These are phyloP conservation scores for Pleurotus platypus DNA, from an alignment of 768 basidiomycete species.

Conservation along the genomic window DNA sequence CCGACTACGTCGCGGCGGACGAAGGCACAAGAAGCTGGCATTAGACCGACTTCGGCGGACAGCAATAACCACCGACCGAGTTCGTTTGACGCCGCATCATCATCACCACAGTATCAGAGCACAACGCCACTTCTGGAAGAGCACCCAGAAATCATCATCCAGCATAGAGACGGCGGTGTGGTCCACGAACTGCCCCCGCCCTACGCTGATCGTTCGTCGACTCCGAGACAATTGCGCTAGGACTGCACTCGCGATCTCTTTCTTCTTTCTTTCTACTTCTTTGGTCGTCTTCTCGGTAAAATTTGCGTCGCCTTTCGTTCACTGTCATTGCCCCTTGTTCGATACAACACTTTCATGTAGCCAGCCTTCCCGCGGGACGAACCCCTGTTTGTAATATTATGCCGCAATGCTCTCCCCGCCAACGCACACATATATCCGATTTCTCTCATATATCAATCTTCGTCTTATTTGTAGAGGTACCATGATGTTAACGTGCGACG, in stretches of 20 bases:
- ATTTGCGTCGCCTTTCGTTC: no score
- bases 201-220: constrained; percentile 22
- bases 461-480: constrained; percentile 3
- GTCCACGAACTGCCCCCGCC: constrained; percentile 40
- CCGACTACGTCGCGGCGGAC: constrained; percentile 12
- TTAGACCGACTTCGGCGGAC: constrained; percentile 3
- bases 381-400: no score
- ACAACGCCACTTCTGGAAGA: neutral
- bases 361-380: no score
- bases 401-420: neutral
- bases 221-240: neutral
- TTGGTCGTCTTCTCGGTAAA: neutral
- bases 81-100: neutral
- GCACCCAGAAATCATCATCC: constrained; percentile 31
- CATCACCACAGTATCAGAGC: neutral
- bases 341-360: no score
- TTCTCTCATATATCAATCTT: constrained; percentile 1
- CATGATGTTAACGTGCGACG: neutral
- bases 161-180: constrained; percentile 33
- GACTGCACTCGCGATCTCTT: neutral
- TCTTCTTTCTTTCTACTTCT: neutral
- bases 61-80: neutral
- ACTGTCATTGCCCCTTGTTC: no score
- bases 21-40: constrained; percentile 18
- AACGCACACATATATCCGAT: neutral